Evolutionary conservation across 169 alveolate genomes (phyloP).

Genomic region (Cystoisospora suis): DNA sequence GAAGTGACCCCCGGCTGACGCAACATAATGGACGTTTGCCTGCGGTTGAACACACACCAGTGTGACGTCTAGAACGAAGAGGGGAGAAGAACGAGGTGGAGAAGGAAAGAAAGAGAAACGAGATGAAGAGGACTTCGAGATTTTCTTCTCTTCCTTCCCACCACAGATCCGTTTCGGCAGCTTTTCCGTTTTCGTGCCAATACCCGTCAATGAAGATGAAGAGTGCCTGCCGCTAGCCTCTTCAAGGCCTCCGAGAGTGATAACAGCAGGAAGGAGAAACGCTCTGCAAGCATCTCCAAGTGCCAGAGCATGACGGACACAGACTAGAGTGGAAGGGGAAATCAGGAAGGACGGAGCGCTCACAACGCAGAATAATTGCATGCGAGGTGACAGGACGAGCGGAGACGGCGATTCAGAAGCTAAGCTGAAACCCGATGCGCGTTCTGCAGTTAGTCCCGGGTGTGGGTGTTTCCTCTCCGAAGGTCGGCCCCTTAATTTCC

Average conservation of each 20-base stretch:
- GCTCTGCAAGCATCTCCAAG: conserved; percentile 9
- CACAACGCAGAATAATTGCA: neutral
- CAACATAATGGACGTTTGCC: neutral
- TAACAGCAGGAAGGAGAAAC: neutral
- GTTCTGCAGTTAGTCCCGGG: neutral
- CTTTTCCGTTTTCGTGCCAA: too few species aligned
- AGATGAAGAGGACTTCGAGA: too few species aligned
- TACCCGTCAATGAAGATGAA: too few species aligned
- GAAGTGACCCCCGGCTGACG: neutral
- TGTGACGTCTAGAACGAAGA: neutral
- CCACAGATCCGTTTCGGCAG: too few species aligned
- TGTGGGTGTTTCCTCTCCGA: neutral
- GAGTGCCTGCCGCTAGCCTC: too few species aligned
- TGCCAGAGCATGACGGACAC: neutral
- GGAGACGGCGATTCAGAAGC: neutral
- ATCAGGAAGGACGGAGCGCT: neutral
- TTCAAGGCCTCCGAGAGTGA: too few species aligned
- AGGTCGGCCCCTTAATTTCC: neutral
- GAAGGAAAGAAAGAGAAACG: too few species aligned
- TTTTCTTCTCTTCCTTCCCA: too few species aligned
- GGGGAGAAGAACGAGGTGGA: neutral
- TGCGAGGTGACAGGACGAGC: neutral
- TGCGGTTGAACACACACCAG: neutral
- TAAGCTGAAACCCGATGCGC: neutral
- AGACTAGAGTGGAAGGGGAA: conserved; percentile 1